Conservation (phyloP, 2,329 filamentous ascomycete genomes). For the Trichoderma cornu-damae region DNA sequence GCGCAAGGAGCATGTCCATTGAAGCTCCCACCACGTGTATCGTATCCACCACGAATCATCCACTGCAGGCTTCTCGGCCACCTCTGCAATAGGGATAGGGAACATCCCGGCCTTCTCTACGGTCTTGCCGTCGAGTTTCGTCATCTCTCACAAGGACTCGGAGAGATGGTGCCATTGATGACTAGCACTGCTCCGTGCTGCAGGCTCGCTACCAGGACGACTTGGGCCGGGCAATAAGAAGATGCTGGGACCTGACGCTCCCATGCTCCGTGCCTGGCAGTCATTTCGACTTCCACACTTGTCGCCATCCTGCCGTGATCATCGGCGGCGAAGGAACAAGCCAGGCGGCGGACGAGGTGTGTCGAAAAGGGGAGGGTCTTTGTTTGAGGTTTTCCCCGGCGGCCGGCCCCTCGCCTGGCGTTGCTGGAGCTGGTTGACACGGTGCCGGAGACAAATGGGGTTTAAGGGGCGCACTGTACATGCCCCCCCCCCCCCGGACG, state of each 20-base stretch:
- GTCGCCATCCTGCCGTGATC: conserved; percentile 7
- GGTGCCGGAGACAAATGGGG: neutral
- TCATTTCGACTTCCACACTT: neutral
- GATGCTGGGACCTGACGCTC: neutral
- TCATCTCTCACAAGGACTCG: conserved; percentile 5
- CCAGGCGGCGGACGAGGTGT: conserved; percentile 9
- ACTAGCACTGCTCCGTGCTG: neutral
- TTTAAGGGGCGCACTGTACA: conserved; percentile 16
- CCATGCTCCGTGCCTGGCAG: neutral
- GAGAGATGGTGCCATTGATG: conserved; percentile 8
- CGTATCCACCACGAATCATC: neutral
- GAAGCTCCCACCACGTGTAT: neutral
- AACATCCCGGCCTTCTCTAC: conserved; percentile 3
- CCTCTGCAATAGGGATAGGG: neutral
- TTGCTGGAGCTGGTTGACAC: neutral
- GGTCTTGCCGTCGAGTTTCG: neutral
- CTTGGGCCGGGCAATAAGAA: neutral
- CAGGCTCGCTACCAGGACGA: neutral
- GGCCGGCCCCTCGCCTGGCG: conserved; percentile 3
- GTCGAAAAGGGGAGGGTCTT: conserved; percentile 11
- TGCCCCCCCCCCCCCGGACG: neutral
- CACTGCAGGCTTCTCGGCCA: neutral
- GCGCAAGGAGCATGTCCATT: neutral
- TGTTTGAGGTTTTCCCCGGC: conserved; percentile 1
- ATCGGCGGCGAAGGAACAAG: conserved; percentile 9